Evolutionary conservation across 1,284 basidiomycete species (phyloP), one percentile per base, ranked within the genome.

Genomic region (Ustilago curta): DNA sequence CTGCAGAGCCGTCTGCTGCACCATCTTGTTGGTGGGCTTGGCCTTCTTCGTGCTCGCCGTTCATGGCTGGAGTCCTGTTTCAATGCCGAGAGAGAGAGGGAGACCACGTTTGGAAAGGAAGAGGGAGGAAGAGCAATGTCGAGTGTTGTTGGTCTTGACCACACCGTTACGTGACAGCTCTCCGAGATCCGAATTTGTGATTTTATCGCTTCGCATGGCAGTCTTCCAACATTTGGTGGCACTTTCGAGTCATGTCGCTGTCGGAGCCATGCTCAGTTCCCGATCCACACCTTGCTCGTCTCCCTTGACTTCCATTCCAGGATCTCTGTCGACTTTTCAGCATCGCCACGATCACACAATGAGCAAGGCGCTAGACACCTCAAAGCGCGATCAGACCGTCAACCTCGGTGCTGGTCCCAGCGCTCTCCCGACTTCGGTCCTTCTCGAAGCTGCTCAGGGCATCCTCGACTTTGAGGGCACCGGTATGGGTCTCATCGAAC

Each of bases 361-460:
- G 64, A 51, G 42, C 53, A 70, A 64, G 23, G 61, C 72, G 39
- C 61, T 76, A 23, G 73, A 76, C 53, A 65, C 53, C 11, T 65
- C 73, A 5, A 58, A 68, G 19, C 67, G 83, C 31, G 76, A 80
- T 8, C 60, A 66, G 53, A 84, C 82, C 37, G 76, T 84, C 70
- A 84, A 84, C 63, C 68, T 84, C 21, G 83, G 82, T 55, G 82
- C 83, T 12, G 83, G 83, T 31, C 83, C 83, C 25, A 83, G 81
- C 35, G 67, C 70, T 25, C 72, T 84, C 14, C 82, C 83, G 21
- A 83, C 82, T 5, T 52, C 59, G 39, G 81, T 84, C n/a, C 76
- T 84, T 8, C 65, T 81, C 49, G 77, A 81, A 45, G 80, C 83
- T 8, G 71, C 83, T 0, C 76, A 82, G 55, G 83, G 77, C 40